Conservation (phyloP, 176 grass and related monocot species). For the Avena sativa region DNA sequence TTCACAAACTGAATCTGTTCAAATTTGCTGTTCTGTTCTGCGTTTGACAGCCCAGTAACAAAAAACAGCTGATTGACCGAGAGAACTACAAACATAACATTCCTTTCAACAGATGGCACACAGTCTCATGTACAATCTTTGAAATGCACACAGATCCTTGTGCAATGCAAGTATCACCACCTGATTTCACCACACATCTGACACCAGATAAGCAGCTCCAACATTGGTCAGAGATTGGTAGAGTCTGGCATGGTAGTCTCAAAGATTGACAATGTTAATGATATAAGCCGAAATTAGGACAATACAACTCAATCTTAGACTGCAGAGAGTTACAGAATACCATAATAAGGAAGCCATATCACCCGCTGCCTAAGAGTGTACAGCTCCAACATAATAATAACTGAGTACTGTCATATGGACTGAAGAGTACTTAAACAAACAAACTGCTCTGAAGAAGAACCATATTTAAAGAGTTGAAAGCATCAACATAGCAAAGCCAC, state of each 20-base stretch:
- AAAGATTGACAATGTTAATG: not conserved
- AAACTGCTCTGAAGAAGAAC: constrained; percentile 32
- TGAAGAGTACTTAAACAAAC: constrained; percentile 37
- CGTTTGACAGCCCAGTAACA: not conserved
- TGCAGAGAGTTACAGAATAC: constrained; percentile 36
- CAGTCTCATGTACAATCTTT: not conserved
- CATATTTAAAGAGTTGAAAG: constrained; percentile 22
- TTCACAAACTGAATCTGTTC: not conserved
- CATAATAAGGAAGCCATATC: constrained; percentile 25
- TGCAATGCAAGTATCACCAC: not conserved
- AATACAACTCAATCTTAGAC: constrained; percentile 14
- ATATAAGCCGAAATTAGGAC: constrained; percentile 16
- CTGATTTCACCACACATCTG: constrained; percentile 14
- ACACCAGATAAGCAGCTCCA: constrained; percentile 6
- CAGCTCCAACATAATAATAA: constrained; percentile 38
- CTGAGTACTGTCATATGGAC: constrained; percentile 28
- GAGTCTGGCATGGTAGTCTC: not conserved
- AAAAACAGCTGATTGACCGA: not conserved
- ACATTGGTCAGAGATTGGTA: not conserved
- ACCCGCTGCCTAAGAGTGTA: constrained; percentile 38
- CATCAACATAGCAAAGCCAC: constrained; percentile 35
- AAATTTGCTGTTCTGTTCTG: not conserved
- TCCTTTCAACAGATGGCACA: not conserved
- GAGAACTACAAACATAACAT: not conserved
- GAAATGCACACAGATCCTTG: not conserved